Conservation (phyloP, 306 rosid genomes). For the Sphenostylis stenocarpa region DNA sequence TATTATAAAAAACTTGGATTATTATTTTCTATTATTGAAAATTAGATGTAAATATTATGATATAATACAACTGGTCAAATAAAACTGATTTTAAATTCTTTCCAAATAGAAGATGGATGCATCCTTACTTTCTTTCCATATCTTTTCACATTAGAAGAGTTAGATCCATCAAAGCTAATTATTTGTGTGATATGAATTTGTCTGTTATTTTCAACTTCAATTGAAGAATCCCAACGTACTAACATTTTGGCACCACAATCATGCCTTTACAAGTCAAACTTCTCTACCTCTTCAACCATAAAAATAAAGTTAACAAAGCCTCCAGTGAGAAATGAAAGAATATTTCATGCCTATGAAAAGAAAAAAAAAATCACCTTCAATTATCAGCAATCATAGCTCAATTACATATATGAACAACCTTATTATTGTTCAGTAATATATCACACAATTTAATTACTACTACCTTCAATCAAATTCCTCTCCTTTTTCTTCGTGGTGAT, state of each 20-base stretch:
- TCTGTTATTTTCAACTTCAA: conserved; percentile 55
- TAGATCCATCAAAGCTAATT: conserved; percentile 20
- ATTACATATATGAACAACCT: neutral
- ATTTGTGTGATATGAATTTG: conserved; percentile 20
- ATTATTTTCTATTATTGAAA: too few relatives aligned
- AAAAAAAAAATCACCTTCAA: neutral
- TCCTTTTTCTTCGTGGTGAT: conserved; percentile 49
- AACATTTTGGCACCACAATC: neutral
- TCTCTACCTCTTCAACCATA: neutral
- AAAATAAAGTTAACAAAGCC: conserved; percentile 31
- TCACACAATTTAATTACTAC: conserved; percentile 28
- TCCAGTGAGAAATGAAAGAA: conserved; percentile 47
- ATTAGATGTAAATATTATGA: too few relatives aligned
- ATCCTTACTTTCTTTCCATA: neutral
- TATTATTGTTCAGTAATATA: neutral
- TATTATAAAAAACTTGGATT: too few relatives aligned
- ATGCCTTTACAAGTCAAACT: neutral
- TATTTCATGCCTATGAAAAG: conserved; percentile 40
- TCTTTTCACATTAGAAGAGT: neutral
- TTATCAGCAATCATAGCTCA: conserved; percentile 13
- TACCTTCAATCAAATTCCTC: conserved; percentile 55
- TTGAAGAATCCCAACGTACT: neutral
- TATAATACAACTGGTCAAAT: too few relatives aligned
- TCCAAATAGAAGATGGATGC: too few relatives aligned
- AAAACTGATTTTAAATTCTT: too few relatives aligned